These are phyloP conservation scores for Lactarius vividus DNA, from an alignment of 768 basidiomycete species.

Conservation along the genomic window DNA sequence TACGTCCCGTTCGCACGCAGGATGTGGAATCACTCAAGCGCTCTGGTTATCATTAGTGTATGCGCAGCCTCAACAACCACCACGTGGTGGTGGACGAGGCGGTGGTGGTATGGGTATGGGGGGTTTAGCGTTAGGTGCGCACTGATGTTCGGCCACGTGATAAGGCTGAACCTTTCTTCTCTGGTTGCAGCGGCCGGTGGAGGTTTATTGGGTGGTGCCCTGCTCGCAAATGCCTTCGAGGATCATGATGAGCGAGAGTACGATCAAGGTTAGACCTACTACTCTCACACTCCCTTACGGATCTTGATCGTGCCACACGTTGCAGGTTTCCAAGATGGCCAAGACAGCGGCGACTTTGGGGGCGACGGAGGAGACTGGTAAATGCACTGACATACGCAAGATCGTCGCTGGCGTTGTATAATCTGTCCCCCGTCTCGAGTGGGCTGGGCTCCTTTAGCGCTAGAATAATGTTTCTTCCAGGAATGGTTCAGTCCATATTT, in stretches of 20 bases:
- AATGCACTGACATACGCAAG: conserved; percentile 6
- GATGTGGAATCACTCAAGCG: neutral
- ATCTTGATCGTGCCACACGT: neutral
- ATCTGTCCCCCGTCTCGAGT: conserved; percentile 6
- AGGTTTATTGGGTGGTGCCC: conserved; percentile 61
- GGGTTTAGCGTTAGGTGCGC: conserved; percentile 13
- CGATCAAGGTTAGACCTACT: conserved; percentile 35
- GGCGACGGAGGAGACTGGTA: conserved; percentile 31
- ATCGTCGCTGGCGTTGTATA: neutral
- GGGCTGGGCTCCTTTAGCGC: neutral
- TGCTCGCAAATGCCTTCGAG: conserved; percentile 53
- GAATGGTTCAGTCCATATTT: conserved; percentile 6
- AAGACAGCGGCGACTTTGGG: conserved; percentile 11
- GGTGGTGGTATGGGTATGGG: conserved; percentile 14
- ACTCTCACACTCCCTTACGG: too few species aligned
- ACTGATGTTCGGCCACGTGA: neutral
- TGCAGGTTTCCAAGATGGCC: conserved; percentile 36
- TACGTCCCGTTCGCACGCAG: neutral
- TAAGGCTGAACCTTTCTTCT: neutral
- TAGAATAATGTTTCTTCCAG: conserved; percentile 7
- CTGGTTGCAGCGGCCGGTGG: conserved; percentile 45
- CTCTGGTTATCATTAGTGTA: conserved; percentile 12
- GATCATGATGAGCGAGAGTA: conserved; percentile 38
- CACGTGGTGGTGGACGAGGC: neutral
- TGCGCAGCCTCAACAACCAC: neutral